Evolutionary conservation across 805 yeast genomes (phyloP), one percentile per base, ranked within the genome.

Genomic region (Yarrowia osloensis): DNA sequence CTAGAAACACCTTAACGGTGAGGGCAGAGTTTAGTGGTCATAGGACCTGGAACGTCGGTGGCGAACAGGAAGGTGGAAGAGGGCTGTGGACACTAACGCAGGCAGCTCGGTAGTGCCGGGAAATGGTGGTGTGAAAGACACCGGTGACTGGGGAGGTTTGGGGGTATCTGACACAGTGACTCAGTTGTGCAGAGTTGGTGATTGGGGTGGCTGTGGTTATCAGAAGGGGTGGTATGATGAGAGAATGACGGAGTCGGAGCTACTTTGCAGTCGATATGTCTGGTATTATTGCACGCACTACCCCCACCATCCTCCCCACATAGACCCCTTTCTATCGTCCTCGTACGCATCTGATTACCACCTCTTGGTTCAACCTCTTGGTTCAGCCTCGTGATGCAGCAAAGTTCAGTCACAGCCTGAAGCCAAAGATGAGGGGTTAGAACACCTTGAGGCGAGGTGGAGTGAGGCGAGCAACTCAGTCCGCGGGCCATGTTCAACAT

Each of bases 351-450:
- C n/a, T n/a, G n/a, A n/a, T n/a, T n/a, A n/a, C n/a, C n/a, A n/a
- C n/a, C n/a, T n/a, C n/a, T n/a, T n/a, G n/a, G n/a, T n/a, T n/a
- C n/a, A n/a, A n/a, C n/a, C n/a, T n/a, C n/a, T n/a, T n/a, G n/a
- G n/a, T 44, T 47, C 31, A 26, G 52, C 33, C 52, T 47, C 52
- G 52, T 47, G 35, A 47, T 47, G 3, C 31, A 42, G 12, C 24
- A 47, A 28, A 47, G 52, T 47, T 47, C 28, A 22, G 13, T 42
- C 47, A 11, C 52, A 28, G 52, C 52, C 52, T 28, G 52, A 47
- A 47, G 52, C 35, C 35, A 47, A 47, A 28, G 21, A 26, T 46
- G 50, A 46, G 50, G 50, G 50, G 50, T 46, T 46, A 24, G 50
- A 46, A 24, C 35, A 11, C 31, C 31, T 28, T 28, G 4, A n/a